phyloP scores from a whole-genome alignment of 2,329 filamentous ascomycete species.

The Phoma sp. region DNA sequence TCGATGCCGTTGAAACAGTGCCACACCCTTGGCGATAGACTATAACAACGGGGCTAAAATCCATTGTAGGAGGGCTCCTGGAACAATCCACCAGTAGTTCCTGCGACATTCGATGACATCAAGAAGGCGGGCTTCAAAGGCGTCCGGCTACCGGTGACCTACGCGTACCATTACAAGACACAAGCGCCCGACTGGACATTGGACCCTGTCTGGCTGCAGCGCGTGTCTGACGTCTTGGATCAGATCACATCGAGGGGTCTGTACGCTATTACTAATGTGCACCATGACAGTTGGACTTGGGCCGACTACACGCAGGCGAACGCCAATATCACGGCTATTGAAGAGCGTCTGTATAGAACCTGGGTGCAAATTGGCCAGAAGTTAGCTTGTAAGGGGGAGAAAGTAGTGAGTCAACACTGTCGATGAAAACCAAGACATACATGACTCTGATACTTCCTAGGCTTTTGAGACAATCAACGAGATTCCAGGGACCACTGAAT shows the following conservation, averaged over 20 bases:
- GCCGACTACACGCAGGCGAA: constrained; percentile 56
- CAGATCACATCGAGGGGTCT: constrained; percentile 59
- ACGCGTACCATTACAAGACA: constrained; percentile 61
- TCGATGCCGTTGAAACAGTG: constrained; percentile 58
- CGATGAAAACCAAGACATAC: too few relatives aligned
- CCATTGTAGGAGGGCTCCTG: constrained; percentile 58
- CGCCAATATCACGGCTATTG: constrained; percentile 59
- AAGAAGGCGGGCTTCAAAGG: constrained; percentile 63
- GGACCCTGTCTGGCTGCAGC: constrained; percentile 61
- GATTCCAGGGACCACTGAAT: constrained; percentile 59
- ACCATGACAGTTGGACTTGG: constrained; percentile 67
- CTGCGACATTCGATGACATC: constrained; percentile 58
- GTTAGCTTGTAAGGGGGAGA: constrained; percentile 60
- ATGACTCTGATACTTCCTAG: not conserved
- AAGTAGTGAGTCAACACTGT: constrained; percentile 40
- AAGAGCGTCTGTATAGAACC: constrained; percentile 62
- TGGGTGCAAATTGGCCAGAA: constrained; percentile 65
- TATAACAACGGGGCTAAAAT: not conserved
- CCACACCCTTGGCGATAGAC: not conserved
- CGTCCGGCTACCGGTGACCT: constrained; percentile 65
- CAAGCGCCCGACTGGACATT: constrained; percentile 61
- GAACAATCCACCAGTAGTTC: constrained; percentile 62
- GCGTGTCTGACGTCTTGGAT: constrained; percentile 64
- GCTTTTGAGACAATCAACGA: constrained; percentile 68
- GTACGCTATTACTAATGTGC: constrained; percentile 63